A percentile compares a stretch with the other conserved stretches of the same genome.
Conservation (phyloP, 345 rosid genomes). For the Camelina sativa region DNA sequence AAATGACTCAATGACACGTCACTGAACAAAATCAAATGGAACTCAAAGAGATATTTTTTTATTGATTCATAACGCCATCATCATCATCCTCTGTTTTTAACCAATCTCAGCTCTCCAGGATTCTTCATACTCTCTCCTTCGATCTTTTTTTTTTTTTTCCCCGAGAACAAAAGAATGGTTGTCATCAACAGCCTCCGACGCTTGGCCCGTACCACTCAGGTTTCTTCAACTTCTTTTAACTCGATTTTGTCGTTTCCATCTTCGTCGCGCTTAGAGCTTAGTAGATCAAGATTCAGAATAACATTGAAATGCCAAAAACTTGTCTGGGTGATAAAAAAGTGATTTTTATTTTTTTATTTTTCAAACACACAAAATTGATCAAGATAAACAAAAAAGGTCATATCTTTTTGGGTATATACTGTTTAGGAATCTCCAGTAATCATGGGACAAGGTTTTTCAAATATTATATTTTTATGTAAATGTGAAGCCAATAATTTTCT, state of each 20-base stretch:
- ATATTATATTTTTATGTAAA: neutral
- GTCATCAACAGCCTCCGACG: slow-evolving; percentile 39
- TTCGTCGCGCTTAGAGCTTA: slow-evolving; percentile 11
- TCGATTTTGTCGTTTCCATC: neutral
- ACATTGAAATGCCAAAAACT: neutral
- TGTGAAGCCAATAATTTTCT: neutral
- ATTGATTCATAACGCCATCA: neutral
- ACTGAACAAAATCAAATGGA: slow-evolving; percentile 18
- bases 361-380: neutral
- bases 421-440: slow-evolving; percentile 29
- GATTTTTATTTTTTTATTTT: neutral
- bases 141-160: neutral
- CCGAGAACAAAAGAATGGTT: slow-evolving; percentile 21
- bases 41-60: slow-evolving; percentile 4
- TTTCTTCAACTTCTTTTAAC: neutral
- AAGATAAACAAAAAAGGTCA: neutral
- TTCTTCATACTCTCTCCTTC: neutral
- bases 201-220: slow-evolving; percentile 44
- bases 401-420: neutral
- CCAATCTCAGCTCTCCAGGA: slow-evolving; percentile 18
- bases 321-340: neutral
- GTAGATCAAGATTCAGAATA: slow-evolving; percentile 13
- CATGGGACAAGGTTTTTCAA: neutral
- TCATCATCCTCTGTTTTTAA: neutral
- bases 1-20: slow-evolving; percentile 36